Evolutionary conservation across 805 yeast species (phyloP), one percentile per base, ranked within the genome.

Genomic region (Candida michaelii): DNA sequence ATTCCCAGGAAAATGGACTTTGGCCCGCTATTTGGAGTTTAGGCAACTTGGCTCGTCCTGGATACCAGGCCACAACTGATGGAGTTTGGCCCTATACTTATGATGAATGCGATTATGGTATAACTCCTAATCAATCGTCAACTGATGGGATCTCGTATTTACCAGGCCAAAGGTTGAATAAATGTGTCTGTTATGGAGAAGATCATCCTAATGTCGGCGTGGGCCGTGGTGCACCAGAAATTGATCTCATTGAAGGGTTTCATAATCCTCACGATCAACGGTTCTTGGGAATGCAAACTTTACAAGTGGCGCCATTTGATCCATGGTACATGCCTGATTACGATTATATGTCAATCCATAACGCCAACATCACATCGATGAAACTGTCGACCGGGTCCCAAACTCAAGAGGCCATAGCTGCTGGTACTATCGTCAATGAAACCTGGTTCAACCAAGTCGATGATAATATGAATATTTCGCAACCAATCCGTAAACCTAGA

Each of bases 241-340:
- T 56, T 21, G 62, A 58, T 48, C 49, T 53, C 14, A 43, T 55
- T 27, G 62, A 58, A 44, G 59, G 54, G 14, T 41, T 29, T 17
- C 49, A 44, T 37, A 46, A 55, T 37, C 47, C 51, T 16, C 40
- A 49, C 35, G 54, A 48, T 15, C 21, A 42, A 33, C 45, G 40
- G 18, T 30, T 42, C 34, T 30, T 47, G 44, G 54, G 55, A 12
- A 55, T 71, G 11, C 75, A 70, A 48, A 66, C 76, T 1, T 50
- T 60, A 36, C 73, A 71, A 45, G 59, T 67, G n/a, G 73, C 74
- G 4, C 73, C 75, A 9, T 63, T 66, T 50, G 75, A 71, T 43
- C 57, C 67, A 18, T 68, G 74, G 73, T 66, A 65, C 54, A 51
- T 60, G 43, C 73, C 74, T 3, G 72, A 68, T 43, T 67, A 67